Conservation (phyloP, 1,284 basidiomycete species). For the Pseudozyma tsukubaensis region DNA sequence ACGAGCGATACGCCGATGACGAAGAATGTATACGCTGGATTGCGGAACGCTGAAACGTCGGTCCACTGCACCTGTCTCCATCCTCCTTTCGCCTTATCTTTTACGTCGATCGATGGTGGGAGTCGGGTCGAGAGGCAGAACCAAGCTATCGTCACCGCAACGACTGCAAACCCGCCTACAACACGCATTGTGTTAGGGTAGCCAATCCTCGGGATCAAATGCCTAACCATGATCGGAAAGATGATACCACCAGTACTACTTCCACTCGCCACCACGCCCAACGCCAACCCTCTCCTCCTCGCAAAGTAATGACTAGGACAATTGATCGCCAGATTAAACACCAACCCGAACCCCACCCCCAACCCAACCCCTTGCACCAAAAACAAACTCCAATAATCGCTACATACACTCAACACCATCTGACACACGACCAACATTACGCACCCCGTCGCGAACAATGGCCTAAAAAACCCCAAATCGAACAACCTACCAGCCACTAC, state of each 20-base stretch:
- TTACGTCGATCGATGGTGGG: conserved; percentile 41
- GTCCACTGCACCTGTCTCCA: conserved; percentile 45
- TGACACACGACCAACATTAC: conserved; percentile 45
- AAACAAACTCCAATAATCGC: conserved; percentile 59
- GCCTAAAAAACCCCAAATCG: conserved; percentile 50
- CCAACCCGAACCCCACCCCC: conserved; percentile 54
- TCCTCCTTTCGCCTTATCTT: conserved; percentile 44
- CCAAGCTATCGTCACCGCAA: conserved; percentile 29
- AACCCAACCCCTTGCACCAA: conserved; percentile 58
- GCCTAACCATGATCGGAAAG: conserved; percentile 55
- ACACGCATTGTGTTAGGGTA: conserved; percentile 53
- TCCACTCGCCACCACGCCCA: conserved; percentile 55
- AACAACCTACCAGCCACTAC: conserved; percentile 50
- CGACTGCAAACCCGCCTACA: conserved; percentile 54
- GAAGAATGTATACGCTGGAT: conserved; percentile 44
- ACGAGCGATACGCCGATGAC: conserved; percentile 37
- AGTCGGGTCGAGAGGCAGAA: conserved; percentile 46
- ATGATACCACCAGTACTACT: conserved; percentile 57
- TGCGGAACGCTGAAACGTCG: conserved; percentile 42
- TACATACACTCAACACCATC: conserved; percentile 60
- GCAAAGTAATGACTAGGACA: conserved; percentile 49
- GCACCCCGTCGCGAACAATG: conserved; percentile 35
- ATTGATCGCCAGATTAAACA: conserved; percentile 44
- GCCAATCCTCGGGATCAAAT: conserved; percentile 45
- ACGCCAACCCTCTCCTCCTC: conserved; percentile 33